Base-by-base conservation (phyloP, 2,329 filamentous ascomycete genomes). In the Colletotrichum ledebouriae region DNA sequence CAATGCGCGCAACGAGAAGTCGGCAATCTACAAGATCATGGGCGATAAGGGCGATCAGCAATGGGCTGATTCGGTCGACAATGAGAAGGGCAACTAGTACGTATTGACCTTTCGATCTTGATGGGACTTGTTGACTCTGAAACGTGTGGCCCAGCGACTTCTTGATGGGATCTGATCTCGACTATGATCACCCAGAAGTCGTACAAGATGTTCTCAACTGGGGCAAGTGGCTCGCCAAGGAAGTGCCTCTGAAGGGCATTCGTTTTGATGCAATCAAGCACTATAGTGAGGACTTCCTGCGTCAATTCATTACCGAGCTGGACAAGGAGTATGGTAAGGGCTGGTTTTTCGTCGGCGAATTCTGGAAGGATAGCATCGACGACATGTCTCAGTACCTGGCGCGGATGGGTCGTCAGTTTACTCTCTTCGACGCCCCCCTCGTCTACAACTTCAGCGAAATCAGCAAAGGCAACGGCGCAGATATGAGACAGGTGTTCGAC, bases 221-320 rank as follows among this genome's bases (percentile, higher is more conserved):
- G 91, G 89, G 88, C 2, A 79, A 85, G 4, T 94, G 91, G 91
- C 82, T 94, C 64, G 84, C 86, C 1, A 79, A 85, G 6, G 82
- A 89, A 67, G 75, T 92, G 0, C 85, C 86, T 0, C 79, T 93
- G 11, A 83, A 85, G 69, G 91, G 90, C 1, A 89, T 93, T 76
- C 84, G 91, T 17, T 85, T 93, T 58, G 91, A 94, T 75, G 91
- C 91, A 12, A 88, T 90, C 34, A 91, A 92, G 78, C 91, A 94
- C 78, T 92, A 90, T 77, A 90, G 87, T 33, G 85, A 86, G 67
- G 81, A 83, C n/a, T 93, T 93, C 74, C 84, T 90, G 37, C 84
- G 83, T 47, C 83, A 88, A n/a, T 92, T 92, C 78, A 85, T 92
- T 58, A 79, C 81, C 6, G 80, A 85, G 52, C 78, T 92, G 67